Percentiles rank a stretch among this genome's conserved stretches.
Evolutionary conservation across 352 stramenopile species (phyloP).

Genomic region (Phytophthora citrophthora): DNA sequence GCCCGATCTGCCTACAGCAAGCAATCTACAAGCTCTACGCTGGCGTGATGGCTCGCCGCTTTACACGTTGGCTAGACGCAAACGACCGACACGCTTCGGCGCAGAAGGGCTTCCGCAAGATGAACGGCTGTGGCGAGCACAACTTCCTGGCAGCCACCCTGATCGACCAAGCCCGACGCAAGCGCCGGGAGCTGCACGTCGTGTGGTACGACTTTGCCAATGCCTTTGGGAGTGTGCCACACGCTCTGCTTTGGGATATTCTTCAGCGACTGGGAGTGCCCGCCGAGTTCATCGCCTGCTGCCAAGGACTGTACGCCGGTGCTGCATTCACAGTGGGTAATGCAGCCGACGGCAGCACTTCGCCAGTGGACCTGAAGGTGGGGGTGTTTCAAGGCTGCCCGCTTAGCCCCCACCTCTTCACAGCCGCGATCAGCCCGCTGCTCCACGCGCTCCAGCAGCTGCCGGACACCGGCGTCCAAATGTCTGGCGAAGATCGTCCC

Average conservation of each 20-base stretch:
- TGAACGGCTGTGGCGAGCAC: conserved; percentile 41
- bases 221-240: conserved; percentile 29
- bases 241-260: conserved; percentile 16
- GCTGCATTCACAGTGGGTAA: conserved; percentile 13
- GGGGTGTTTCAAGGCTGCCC: conserved; percentile 33
- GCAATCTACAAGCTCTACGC: conserved; percentile 46
- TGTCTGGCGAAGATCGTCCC: background rate
- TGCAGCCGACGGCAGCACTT: conserved; percentile 1
- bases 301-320: conserved; percentile 10
- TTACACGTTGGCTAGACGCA: conserved; percentile 21
- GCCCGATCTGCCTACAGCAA: conserved; percentile 42
- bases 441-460: conserved; percentile 8
- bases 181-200: conserved; percentile 8
- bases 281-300: conserved; percentile 21
- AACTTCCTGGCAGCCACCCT: conserved; percentile 31
- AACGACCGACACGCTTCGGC: conserved; percentile 22
- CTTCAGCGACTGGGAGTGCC: conserved; percentile 12
- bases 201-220: conserved; percentile 39
- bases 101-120: conserved; percentile 30
- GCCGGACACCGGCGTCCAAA: background rate
- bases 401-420: conserved; percentile 37
- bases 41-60: conserved; percentile 1
- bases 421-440: conserved; percentile 17
- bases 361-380: conserved; percentile 13
- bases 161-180: conserved; percentile 26